Evolutionary conservation across 169 alveolate genomes (phyloP).

Genomic region (Cyclospora cayetanensis): DNA sequence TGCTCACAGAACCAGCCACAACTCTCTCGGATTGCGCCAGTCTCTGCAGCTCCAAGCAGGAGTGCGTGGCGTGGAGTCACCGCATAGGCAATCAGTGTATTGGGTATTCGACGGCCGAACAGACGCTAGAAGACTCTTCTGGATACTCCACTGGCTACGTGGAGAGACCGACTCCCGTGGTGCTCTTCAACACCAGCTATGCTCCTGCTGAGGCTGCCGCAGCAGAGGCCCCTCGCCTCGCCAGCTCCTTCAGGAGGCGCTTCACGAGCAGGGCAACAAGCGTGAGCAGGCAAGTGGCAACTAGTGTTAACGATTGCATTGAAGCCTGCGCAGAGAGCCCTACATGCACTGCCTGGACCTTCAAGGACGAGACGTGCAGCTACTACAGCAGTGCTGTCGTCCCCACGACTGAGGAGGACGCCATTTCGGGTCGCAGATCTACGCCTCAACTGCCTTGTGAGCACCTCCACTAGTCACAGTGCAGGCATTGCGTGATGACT

Average conservation of each 20-base stretch:
- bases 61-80: background rate
- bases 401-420: background rate
- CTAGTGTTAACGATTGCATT: background rate
- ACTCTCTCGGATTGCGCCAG: background rate
- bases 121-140: background rate
- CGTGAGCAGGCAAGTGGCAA: background rate
- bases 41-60: background rate
- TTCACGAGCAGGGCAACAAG: background rate
- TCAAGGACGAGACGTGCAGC: background rate
- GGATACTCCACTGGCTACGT: background rate
- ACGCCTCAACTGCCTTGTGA: background rate
- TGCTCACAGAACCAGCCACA: no score
- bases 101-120: background rate
- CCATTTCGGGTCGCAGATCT: background rate
- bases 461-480: no score
- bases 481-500: no score
- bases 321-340: background rate
- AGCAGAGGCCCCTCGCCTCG: background rate
- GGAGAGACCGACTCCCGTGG: background rate
- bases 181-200: background rate
- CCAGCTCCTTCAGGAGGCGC: background rate
- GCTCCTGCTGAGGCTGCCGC: background rate
- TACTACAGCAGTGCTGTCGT: background rate
- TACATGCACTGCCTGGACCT: slow-evolving; percentile 8
- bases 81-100: background rate